phyloP scores from a whole-genome alignment of 257 asterid genomes.

The Solanum okadae region DNA sequence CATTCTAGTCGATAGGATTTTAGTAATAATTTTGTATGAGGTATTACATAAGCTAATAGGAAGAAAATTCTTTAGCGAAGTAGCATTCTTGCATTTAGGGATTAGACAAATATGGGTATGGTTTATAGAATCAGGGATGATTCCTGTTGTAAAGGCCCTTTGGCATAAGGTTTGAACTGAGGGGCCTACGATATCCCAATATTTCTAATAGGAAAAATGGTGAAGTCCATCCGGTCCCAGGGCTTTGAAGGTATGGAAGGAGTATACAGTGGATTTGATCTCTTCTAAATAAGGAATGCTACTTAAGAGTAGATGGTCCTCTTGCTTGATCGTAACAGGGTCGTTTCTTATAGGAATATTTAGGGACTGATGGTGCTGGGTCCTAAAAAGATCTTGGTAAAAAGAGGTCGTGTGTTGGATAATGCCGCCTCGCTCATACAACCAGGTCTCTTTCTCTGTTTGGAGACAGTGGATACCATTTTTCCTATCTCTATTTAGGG shows the following conservation, averaged over 20 bases:
- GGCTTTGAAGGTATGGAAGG: background rate
- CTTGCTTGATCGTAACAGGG: no score
- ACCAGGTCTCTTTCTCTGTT: background rate
- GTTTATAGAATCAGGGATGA: no score
- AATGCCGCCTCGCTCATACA: rapidly evolving
- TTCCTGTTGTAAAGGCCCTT: no score
- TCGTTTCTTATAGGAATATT: no score
- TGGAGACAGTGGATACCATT: background rate
- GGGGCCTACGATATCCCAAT: no score
- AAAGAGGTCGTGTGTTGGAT: background rate
- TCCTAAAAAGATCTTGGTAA: no score
- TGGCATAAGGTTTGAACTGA: background rate
- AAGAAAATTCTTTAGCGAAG: background rate
- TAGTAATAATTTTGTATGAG: no score
- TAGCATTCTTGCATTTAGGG: background rate
- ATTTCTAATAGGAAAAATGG: background rate
- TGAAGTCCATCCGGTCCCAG: background rate
- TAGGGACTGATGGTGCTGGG: no score
- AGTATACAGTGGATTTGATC: no score
- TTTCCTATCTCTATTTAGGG: background rate
- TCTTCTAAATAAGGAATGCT: no score
- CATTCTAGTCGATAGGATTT: no score
- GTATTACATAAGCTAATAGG: background rate
- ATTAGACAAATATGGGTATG: no score
- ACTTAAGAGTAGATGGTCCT: background rate